Evolutionary conservation across 495 filamentous ascomycete species (phyloP).

Genomic region (Annulohypoxylon bovei): DNA sequence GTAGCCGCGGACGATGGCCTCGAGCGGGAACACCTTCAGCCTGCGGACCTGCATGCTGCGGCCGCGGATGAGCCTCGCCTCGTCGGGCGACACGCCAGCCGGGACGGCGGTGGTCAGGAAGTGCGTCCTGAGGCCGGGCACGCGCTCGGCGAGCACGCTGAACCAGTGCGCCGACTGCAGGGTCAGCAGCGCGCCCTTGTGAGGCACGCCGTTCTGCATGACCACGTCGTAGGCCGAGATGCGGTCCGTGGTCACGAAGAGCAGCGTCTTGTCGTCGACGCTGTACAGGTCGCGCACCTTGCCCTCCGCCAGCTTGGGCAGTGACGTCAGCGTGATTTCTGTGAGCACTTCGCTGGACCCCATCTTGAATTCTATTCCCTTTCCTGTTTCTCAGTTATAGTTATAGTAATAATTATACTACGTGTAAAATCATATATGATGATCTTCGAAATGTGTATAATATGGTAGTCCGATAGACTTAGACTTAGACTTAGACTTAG

Average conservation of each 20-base stretch:
- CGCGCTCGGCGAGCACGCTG: conserved; percentile 67
- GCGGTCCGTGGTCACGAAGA: conserved; percentile 90
- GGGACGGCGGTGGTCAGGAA: conserved; percentile 78
- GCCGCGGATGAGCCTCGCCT: conserved; percentile 65
- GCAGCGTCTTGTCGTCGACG: conserved; percentile 76
- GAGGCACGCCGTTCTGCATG: conserved; percentile 85
- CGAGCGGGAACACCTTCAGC: conserved; percentile 83
- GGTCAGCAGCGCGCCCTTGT: conserved; percentile 87
- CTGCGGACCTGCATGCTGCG: conserved; percentile 86
- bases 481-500: not conserved
- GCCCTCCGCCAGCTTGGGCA: conserved; percentile 49
- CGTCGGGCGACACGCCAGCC: conserved; percentile 52
- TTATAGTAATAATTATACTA: not conserved
- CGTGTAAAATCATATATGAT: not conserved
- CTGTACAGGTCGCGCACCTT: conserved; percentile 89
- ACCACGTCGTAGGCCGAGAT: conserved; percentile 96
- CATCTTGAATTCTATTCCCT: conserved; percentile 7
- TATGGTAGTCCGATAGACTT: conserved; percentile 1
- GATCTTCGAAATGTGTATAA: not conserved
- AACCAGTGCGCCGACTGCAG: conserved; percentile 90
- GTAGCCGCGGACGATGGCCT: conserved; percentile 86
- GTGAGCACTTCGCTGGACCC: conserved; percentile 15
- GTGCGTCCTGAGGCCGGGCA: conserved; percentile 79
- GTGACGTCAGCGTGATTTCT: conserved; percentile 16
- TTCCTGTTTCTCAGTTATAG: not conserved